Evolutionary conservation across 192 early-diverging fungal species (phyloP).

Genomic region (Spizellomyces sp.): DNA sequence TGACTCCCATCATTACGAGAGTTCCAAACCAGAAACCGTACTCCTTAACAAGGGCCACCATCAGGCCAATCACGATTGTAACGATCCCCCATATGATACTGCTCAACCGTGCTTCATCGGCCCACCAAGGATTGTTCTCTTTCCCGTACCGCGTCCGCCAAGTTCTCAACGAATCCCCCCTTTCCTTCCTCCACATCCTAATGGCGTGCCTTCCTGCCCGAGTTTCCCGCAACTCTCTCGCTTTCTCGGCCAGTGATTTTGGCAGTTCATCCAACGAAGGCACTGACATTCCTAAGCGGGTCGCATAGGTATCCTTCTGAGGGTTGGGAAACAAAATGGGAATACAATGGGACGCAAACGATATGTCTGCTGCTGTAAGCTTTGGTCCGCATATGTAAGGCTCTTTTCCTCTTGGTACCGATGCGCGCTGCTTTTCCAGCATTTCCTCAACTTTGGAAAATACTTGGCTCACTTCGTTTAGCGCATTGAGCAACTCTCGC

Average conservation of each 20-base stretch:
- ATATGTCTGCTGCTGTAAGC: slow-evolving; percentile 52
- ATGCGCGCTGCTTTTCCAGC: slow-evolving; percentile 17
- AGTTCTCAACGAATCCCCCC: slow-evolving; percentile 7
- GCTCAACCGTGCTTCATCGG: slow-evolving; percentile 3
- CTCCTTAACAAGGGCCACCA: not conserved
- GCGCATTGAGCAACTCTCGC: slow-evolving; percentile 21
- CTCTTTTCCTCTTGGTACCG: not conserved
- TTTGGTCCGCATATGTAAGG: slow-evolving; percentile 30
- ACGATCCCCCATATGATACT: slow-evolving; percentile 8
- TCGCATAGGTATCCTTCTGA: slow-evolving; percentile 25
- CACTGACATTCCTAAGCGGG: slow-evolving; percentile 12
- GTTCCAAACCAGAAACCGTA: not conserved
- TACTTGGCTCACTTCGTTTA: slow-evolving; percentile 28
- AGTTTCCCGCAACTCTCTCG: slow-evolving; percentile 25
- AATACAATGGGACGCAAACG: slow-evolving; percentile 39
- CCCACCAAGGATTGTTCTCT: slow-evolving; percentile 40
- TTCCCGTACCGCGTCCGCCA: slow-evolving; percentile 10
- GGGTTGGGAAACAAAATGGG: slow-evolving; percentile 44
- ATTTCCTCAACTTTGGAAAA: slow-evolving; percentile 26
- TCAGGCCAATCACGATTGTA: not conserved
- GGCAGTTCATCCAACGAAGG: slow-evolving; percentile 39
- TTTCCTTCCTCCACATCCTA: slow-evolving; percentile 42
- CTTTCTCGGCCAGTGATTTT: slow-evolving; percentile 2
- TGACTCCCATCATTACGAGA: not conserved
- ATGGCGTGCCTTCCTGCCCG: slow-evolving; percentile 44